Evolutionary conservation across 345 rosid species (phyloP).

Genomic region (Heritiera littoralis): DNA sequence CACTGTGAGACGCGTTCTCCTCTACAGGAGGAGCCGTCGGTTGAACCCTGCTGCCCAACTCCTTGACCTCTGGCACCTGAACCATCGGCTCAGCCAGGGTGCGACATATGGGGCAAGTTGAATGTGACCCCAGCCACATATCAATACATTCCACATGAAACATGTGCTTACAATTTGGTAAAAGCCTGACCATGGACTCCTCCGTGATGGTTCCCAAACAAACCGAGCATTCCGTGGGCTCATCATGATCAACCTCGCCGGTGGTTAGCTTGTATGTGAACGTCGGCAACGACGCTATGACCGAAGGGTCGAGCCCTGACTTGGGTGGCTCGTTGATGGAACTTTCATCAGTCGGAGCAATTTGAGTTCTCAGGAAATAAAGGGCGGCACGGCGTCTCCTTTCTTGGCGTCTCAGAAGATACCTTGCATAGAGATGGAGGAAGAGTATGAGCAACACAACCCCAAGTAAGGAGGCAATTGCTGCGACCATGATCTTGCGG

Average conservation of each 20-base stretch:
- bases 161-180: slow-evolving; percentile 55
- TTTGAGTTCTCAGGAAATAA: not conserved
- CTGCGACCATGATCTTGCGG: slow-evolving; percentile 20
- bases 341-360: not conserved
- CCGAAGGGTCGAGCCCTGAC: slow-evolving; percentile 43
- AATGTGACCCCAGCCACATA: slow-evolving; percentile 46
- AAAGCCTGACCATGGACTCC: slow-evolving; percentile 35
- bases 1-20: not conserved
- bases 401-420: slow-evolving; percentile 18
- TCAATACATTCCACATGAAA: slow-evolving; percentile 56
- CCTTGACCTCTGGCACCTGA: slow-evolving; percentile 4
- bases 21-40: slow-evolving; percentile 28
- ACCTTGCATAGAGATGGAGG: slow-evolving; percentile 18
- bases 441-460: not conserved
- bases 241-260: not conserved
- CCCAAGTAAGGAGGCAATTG: slow-evolving; percentile 12
- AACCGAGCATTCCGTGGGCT: slow-evolving; percentile 43
- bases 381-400: slow-evolving; percentile 5
- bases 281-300: slow-evolving; percentile 43
- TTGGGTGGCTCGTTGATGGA: not conserved
- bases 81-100: slow-evolving; percentile 34
- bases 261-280: slow-evolving; percentile 24
- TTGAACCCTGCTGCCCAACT: not conserved
- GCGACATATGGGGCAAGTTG: slow-evolving; percentile 56
- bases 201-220: slow-evolving; percentile 40